Evolutionary conservation across 805 yeast species (phyloP), one percentile per base, ranked within the genome.

Genomic region (Candida railenensis): DNA sequence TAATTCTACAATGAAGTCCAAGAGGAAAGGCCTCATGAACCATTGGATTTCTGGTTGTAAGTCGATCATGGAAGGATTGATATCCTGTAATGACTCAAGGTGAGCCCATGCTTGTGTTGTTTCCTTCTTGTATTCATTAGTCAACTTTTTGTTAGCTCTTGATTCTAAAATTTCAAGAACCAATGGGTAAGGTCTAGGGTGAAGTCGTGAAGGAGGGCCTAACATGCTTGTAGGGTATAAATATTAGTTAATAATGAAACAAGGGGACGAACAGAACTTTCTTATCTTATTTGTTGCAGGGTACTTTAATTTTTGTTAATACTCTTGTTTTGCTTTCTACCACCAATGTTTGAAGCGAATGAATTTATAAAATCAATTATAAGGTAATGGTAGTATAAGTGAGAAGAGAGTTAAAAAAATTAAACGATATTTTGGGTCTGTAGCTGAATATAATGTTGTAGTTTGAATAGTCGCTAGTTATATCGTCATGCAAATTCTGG

Each of bases 21-120:
- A 57, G 42, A 73, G 59, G 50, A 67, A 73, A 3, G 75, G 76
- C 48, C 78, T 59, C 77, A 73, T 69, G 56, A 70, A 71, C 77
- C 77, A 70, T 59, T 75, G 76, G 46, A 74, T 65, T 59, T 75
- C 74, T 1, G 76, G 75, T 55, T 69, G 76, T 41, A 73, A 56
- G 47, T 74, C 75, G 41, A 72, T 74, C 79, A 74, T 83, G 46
- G 82, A 73, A 40, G 61, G 77, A 64, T 49, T 82, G 58, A 61
- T 80, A 75, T 57, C 52, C 34, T 68, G 66, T 34, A 55, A 53
- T 3, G 66, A 48, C 53, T 79, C 83, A 28, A 76, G 58, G 14
- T 48, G 57, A 15, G 79, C 61, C 49, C 70, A 53, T 52, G 74
- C 73, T 33, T 55, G 52, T 7, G 65, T 62, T 39, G 76, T 66